Conservation (phyloP, 345 rosid genomes). For the Ceriops tagal region DNA sequence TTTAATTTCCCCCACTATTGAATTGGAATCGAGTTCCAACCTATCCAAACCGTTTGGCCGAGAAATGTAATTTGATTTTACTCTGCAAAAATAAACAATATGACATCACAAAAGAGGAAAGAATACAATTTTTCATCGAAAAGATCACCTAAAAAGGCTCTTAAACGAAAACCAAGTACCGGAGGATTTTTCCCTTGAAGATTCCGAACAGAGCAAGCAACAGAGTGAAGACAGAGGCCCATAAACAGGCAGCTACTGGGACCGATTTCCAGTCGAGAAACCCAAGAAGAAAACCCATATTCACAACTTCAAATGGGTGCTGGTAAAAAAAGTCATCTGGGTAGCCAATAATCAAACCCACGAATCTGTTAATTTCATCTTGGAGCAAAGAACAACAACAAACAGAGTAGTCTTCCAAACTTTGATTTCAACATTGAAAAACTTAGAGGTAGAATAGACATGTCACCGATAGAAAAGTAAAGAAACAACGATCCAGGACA, state of each 20-base stretch:
- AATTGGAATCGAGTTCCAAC: conserved; percentile 4
- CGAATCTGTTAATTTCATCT: conserved; percentile 32
- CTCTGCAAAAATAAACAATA: conserved; percentile 26
- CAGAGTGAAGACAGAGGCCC: conserved; percentile 44
- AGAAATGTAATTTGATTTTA: conserved; percentile 15
- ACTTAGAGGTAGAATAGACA: conserved; percentile 44
- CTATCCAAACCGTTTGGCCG: conserved; percentile 21
- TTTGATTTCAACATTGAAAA: conserved; percentile 43
- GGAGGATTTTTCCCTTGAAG: conserved; percentile 28
- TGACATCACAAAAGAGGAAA: neutral
- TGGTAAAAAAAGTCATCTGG: conserved; percentile 16
- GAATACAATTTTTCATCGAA: neutral
- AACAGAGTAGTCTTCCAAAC: conserved; percentile 30
- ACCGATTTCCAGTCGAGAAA: conserved; percentile 30
- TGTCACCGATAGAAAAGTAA: conserved; percentile 40
- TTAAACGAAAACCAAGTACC: conserved; percentile 29
- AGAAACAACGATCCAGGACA: conserved; percentile 25
- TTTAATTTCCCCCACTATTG: conserved; percentile 19
- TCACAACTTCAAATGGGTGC: conserved; percentile 26
- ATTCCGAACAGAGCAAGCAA: conserved; percentile 37
- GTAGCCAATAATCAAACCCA: conserved; percentile 38
- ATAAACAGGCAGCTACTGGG: conserved; percentile 33
- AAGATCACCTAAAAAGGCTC: neutral
- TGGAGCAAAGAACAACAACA: conserved; percentile 30
- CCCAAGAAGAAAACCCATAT: conserved; percentile 32